Evolutionary conservation across 495 filamentous ascomycete genomes (phyloP), one percentile per base, ranked within the genome.

Genomic region (Saxophila tyrrhenica): DNA sequence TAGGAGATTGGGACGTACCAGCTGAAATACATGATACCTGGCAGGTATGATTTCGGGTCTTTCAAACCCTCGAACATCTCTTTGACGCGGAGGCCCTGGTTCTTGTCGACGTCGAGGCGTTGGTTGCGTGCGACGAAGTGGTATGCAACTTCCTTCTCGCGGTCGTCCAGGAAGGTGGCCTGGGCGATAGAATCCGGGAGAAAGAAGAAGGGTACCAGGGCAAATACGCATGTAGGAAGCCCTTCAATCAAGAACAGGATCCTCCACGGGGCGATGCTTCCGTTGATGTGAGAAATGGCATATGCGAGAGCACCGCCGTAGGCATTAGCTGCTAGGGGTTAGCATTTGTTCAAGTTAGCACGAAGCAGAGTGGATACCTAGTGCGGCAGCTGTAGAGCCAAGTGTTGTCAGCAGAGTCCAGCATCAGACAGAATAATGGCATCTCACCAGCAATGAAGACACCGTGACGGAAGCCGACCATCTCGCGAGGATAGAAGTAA

Each of bases 221-320:
- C 82, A n/a, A 86, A 74, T 2, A 81, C 42, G 39, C 87, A 71
- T 1, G 79, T 83, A 2, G 89, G 89, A 2, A 87, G 59, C 2
- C 89, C 89, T 68, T 95, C 89, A 3, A 91, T 82, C 3, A 94
- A 71, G 67, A 95, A 92, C 20, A 95, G 67, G 0, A 94, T 67
- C 29, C 86, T 76, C 89, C 89, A 95, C 49, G 79, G 85, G 1
- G 84, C 76, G 38, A 94, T 70, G 8, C 72, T 64, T 0, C 81
- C 72, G 62, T 81, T 74, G 1, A 84, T 82, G 0, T 78, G 83
- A 0, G 85, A 89, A 52, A 95, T 92, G 7, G 81, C 86, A 51
- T 86, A 94, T 0, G 89, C 89, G 3, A 95, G 71, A 3, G 85
- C 84, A 24, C 87, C 86, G 0, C 87, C 86, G 63, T 94, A 94